Percentiles rank a stretch among this genome's conserved stretches.
Evolutionary conservation across 345 rosid genomes (phyloP).

Genomic region (Barbarea vulgaris): DNA sequence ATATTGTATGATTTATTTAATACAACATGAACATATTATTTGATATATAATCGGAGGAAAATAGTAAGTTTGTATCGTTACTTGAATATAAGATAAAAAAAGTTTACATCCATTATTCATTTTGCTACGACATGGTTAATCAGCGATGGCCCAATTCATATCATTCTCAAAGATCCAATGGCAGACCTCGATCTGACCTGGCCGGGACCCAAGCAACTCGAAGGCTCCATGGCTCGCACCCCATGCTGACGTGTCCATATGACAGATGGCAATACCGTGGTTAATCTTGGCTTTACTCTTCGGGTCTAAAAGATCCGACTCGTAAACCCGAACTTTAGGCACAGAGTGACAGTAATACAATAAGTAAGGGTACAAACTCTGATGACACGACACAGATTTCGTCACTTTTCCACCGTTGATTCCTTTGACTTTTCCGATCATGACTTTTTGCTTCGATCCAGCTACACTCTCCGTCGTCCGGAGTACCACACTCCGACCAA

Average conservation of each 20-base stretch:
- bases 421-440: conserved; percentile 61
- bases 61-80: neutral
- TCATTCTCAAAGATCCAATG: conserved; percentile 93
- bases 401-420: conserved; percentile 76
- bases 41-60: neutral
- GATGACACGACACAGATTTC: conserved; percentile 79
- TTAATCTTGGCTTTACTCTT: conserved; percentile 55
- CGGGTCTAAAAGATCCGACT: conserved; percentile 63
- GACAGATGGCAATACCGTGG: conserved; percentile 83
- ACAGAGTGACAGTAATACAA: conserved; percentile 89
- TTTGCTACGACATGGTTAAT: conserved; percentile 13
- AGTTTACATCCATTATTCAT: neutral
- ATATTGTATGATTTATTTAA: neutral
- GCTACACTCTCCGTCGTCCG: conserved; percentile 58
- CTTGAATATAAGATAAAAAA: neutral
- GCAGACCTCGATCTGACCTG: conserved; percentile 75
- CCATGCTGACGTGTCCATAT: conserved; percentile 76
- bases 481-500: conserved; percentile 57
- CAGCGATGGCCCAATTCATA: conserved; percentile 67
- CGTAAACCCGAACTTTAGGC: conserved; percentile 79
- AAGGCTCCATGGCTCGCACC: conserved; percentile 77
- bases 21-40: no score
- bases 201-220: conserved; percentile 51
- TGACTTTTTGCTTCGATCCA: conserved; percentile 56
- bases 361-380: conserved; percentile 70